A percentile compares a stretch with the other conserved stretches of the same genome.
Conservation (phyloP, 2,329 filamentous ascomycete species). For the Fragosphaeria purpurea region DNA sequence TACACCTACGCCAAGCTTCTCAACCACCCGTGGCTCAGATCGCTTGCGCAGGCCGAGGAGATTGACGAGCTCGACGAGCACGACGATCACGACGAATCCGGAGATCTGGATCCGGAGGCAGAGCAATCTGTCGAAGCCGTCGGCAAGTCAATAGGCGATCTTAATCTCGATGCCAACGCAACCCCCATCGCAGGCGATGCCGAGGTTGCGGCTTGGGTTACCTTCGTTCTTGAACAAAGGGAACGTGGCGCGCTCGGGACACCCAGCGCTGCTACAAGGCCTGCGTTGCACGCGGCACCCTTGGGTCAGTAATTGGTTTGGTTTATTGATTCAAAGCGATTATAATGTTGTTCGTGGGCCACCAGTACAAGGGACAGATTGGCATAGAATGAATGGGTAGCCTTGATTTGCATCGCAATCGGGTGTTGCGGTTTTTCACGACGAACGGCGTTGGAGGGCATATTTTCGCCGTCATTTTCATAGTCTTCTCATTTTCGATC, state of each 20-base stretch:
- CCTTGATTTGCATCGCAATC: too few species aligned
- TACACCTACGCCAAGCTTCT: conserved; percentile 89
- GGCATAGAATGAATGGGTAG: too few species aligned
- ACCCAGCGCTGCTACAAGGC: conserved; percentile 46
- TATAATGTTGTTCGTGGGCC: background rate
- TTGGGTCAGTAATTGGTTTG: conserved; percentile 43
- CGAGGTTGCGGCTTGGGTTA: conserved; percentile 84
- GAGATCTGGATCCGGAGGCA: conserved; percentile 21
- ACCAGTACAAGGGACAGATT: too few species aligned
- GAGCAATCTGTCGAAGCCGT: conserved; percentile 22
- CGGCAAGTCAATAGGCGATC: conserved; percentile 23
- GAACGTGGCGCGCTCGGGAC: conserved; percentile 38
- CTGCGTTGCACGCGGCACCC: conserved; percentile 79
- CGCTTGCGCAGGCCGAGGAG: conserved; percentile 21
- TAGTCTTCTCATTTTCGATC: background rate
- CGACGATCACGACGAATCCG: conserved; percentile 13
- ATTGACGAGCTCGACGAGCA: conserved; percentile 26
- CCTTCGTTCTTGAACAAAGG: conserved; percentile 56
- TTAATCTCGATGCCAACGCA: conserved; percentile 32
- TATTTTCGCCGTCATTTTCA: background rate
- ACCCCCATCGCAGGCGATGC: conserved; percentile 52
- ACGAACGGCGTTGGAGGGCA: background rate
- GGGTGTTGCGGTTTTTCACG: too few species aligned
- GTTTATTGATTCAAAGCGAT: background rate
- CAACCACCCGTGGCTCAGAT: conserved; percentile 73